Conservation (phyloP, 2,329 filamentous ascomycete species). For the Pezicula neosporulosa region DNA sequence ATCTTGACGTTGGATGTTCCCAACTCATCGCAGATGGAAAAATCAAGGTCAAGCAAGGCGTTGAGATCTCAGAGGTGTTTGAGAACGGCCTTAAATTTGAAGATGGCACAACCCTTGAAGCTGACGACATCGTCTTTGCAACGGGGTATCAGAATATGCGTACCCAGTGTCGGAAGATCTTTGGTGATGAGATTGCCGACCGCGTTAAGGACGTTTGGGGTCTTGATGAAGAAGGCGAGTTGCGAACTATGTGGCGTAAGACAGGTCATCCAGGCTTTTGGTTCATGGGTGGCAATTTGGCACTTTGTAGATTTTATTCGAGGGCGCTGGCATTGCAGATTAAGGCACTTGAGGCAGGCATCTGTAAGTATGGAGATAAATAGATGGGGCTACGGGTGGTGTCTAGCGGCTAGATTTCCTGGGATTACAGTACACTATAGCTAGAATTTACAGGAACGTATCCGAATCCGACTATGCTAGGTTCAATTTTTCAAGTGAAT, state of each 20-base stretch:
- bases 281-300: slow-evolving; percentile 48
- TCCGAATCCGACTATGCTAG: no score
- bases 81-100: slow-evolving; percentile 32
- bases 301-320: slow-evolving; percentile 42
- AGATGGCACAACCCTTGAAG: slow-evolving; percentile 43
- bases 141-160: slow-evolving; percentile 52
- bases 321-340: slow-evolving; percentile 45
- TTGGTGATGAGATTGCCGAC: slow-evolving; percentile 48
- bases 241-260: slow-evolving; percentile 40
- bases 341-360: slow-evolving; percentile 38
- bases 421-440: no score
- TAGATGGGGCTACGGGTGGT: neutral
- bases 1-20: slow-evolving; percentile 51
- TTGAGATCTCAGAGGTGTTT: slow-evolving; percentile 41
- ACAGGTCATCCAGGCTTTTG: slow-evolving; percentile 46
- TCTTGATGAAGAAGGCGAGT: slow-evolving; percentile 44
- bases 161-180: slow-evolving; percentile 42
- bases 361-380: slow-evolving; percentile 23
- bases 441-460: no score
- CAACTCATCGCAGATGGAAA: slow-evolving; percentile 50
- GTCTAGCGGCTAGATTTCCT: no score
- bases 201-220: slow-evolving; percentile 45
- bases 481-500: no score
- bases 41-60: slow-evolving; percentile 46
- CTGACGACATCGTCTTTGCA: slow-evolving; percentile 49